These are phyloP conservation scores for Diaporthe aspalathi DNA, from an alignment of 2,329 filamentous ascomycete species.

Conservation along the genomic window DNA sequence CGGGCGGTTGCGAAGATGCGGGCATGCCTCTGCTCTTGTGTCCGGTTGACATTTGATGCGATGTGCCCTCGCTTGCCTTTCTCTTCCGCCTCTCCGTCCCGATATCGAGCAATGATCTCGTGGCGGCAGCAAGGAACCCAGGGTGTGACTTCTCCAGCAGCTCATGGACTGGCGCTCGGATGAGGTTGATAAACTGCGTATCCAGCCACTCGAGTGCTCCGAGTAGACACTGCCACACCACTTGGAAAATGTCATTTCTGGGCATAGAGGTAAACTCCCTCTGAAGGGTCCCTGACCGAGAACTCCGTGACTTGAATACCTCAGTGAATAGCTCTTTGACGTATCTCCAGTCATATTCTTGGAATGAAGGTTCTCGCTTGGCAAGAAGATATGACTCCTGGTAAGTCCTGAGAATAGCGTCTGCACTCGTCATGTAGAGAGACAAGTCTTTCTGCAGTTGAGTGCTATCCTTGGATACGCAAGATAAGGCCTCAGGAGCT, in stretches of 20 bases:
- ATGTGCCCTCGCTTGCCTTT: background rate
- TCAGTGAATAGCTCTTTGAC: constrained; percentile 10
- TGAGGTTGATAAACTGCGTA: background rate
- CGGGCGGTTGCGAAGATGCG: background rate
- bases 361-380: constrained; percentile 23
- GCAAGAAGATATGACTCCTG: constrained; percentile 30
- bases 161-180: background rate
- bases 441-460: background rate
- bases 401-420: constrained; percentile 23
- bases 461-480: background rate
- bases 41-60: background rate
- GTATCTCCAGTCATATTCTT: constrained; percentile 20
- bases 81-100: background rate
- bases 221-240: constrained; percentile 9
- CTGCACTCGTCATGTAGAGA: constrained; percentile 6
- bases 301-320: background rate
- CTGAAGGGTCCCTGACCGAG: background rate
- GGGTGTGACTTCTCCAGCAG: constrained; percentile 5
- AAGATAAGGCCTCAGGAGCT: background rate
- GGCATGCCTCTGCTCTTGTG: background rate
- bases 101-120: constrained; percentile 19
- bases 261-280: background rate
- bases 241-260: background rate
- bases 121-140: constrained; percentile 19
- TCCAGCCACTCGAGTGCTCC: constrained; percentile 28